These are phyloP conservation scores for Magnaporthiopsis rhizophila DNA, from an alignment of 2,329 filamentous ascomycete genomes.

Conservation along the genomic window DNA sequence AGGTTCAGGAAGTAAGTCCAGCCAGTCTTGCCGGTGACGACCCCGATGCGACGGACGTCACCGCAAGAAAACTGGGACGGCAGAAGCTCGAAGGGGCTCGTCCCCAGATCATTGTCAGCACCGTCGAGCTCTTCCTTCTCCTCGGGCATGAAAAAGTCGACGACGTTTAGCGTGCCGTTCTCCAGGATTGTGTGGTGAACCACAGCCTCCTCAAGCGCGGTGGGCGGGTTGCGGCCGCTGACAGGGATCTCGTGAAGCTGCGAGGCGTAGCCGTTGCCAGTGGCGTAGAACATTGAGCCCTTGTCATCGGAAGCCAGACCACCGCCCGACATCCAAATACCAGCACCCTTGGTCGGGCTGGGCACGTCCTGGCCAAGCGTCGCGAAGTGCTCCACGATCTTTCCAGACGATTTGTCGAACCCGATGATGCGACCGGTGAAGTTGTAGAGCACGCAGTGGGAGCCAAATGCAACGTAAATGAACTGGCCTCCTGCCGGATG, in stretches of 20 bases:
- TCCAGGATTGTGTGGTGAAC: slow-evolving; percentile 37
- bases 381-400: slow-evolving; percentile 33
- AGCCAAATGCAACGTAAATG: slow-evolving; percentile 40
- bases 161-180: slow-evolving; percentile 32
- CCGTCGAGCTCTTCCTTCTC: slow-evolving; percentile 41
- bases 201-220: slow-evolving; percentile 38
- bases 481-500: slow-evolving; percentile 23
- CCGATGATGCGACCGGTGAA: slow-evolving; percentile 42
- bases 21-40: slow-evolving; percentile 41
- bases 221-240: slow-evolving; percentile 34
- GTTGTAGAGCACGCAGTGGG: slow-evolving; percentile 43
- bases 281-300: slow-evolving; percentile 38
- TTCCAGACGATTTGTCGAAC: slow-evolving; percentile 36
- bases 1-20: slow-evolving; percentile 41
- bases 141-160: slow-evolving; percentile 43
- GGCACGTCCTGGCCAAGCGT: slow-evolving; percentile 34
- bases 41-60: slow-evolving; percentile 35
- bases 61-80: slow-evolving; percentile 35
- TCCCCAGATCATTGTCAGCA: slow-evolving; percentile 40
- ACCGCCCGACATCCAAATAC: slow-evolving; percentile 42
- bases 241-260: slow-evolving; percentile 35
- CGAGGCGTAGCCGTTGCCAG: slow-evolving; percentile 40
- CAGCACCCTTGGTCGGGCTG: slow-evolving; percentile 30
- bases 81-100: slow-evolving; percentile 33
- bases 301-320: slow-evolving; percentile 37